Base-by-base conservation (phyloP, 2,329 filamentous ascomycete genomes). In the Chalaropsis ovoidea region DNA sequence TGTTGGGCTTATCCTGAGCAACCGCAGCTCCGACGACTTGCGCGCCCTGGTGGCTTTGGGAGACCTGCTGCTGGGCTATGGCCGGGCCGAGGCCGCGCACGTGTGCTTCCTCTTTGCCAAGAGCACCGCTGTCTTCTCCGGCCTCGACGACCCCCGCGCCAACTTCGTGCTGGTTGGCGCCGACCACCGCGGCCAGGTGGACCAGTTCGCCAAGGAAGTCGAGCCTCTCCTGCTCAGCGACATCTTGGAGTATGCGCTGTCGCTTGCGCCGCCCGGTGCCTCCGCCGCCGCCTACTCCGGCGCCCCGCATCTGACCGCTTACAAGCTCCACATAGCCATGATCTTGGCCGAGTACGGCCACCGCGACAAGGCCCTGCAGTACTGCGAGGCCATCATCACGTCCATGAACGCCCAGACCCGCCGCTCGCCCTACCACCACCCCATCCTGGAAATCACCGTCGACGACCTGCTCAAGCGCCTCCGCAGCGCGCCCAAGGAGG, bases 211-310 rank as follows among this genome's bases (percentile, higher is more conserved):
- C 64, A 85, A 87, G 69, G 91, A 97, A 71, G 81, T 89, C 6
- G 91, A 97, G 72, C 83, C 90, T 3, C 83, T 96, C n/a, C 79
- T 96, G 62, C 82, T 99, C n/a, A 97, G 90, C 52, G 94, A 99
- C 74, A 85, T 96, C 0, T 97, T 95, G 71, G 94, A 99, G 73
- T 97, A 90, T 73, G 91, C 89, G 0, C 79, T 90, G 11, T 89
- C 89, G 10, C 81, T 97, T 15, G 80, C 87, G 1, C 82, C 81
- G 24, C 78, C 79, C 35, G 52, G 13, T 5, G 80, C 81, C 1
- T 77, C 80, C 24, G 75, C 80, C 10, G 75, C 80, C 0, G 77
- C 84, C 42, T 81, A 82, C 49, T 82, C 89, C 67, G 90, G 93
- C 13, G 35, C 39, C 13, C 62, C 66, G 13, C 92, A 99, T 74